Conservation (phyloP, 768 basidiomycete genomes). For the Leccinum obscurum region DNA sequence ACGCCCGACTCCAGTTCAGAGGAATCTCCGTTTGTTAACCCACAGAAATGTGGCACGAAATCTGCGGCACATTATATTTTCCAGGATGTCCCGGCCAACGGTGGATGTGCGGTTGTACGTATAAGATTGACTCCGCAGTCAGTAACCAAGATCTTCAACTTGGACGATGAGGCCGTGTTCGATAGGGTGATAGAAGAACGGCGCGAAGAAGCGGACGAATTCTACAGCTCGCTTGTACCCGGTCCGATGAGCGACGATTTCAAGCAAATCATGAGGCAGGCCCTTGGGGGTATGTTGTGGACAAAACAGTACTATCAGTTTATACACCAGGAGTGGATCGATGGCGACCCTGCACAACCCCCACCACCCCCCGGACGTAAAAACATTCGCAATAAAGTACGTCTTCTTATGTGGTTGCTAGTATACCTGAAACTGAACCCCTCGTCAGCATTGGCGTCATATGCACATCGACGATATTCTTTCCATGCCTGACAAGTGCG, state of each 20-base stretch:
- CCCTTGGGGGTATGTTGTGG: constrained; percentile 96
- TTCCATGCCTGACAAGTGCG: constrained; percentile 98
- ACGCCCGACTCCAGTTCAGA: background rate
- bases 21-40: constrained; percentile 66
- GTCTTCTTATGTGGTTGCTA: constrained; percentile 19
- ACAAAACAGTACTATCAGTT: constrained; percentile 97
- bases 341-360: constrained; percentile 94
- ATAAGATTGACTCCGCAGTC: constrained; percentile 84
- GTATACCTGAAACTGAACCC: background rate
- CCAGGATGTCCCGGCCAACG: constrained; percentile 80
- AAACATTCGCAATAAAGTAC: constrained; percentile 75
- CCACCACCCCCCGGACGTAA: constrained; percentile 91
- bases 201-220: constrained; percentile 93
- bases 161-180: constrained; percentile 87
- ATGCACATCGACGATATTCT: constrained; percentile 94
- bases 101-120: constrained; percentile 94
- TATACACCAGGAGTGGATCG: constrained; percentile 94
- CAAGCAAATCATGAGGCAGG: constrained; percentile 95
- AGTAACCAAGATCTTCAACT: constrained; percentile 70
- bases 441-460: constrained; percentile 85
- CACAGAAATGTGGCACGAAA: constrained; percentile 86
- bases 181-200: constrained; percentile 90
- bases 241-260: constrained; percentile 91
- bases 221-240: constrained; percentile 77
- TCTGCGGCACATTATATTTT: constrained; percentile 91